Percentiles rank a stretch among this genome's conserved stretches.
Evolutionary conservation across 2,329 filamentous ascomycete genomes (phyloP).

Genomic region (Hymenoscyphus occultus): DNA sequence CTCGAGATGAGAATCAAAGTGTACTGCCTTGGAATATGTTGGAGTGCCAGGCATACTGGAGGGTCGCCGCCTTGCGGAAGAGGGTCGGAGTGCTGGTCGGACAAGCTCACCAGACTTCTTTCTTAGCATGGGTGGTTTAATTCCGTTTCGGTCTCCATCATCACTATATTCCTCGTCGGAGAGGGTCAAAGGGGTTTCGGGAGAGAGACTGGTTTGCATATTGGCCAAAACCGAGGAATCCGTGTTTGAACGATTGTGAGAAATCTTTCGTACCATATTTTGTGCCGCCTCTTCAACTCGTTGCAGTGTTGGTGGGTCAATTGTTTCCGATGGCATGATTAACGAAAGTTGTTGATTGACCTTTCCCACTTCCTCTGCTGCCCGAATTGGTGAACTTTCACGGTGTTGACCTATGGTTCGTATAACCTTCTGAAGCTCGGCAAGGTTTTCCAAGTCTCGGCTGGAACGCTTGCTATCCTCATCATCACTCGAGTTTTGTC

Average conservation of each 20-base stretch:
- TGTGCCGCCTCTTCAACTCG: conserved; percentile 23
- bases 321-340: conserved; percentile 37
- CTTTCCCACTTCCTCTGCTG: conserved; percentile 28
- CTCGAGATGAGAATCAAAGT: conserved; percentile 95
- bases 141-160: conserved; percentile 52
- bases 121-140: conserved; percentile 87
- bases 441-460: conserved; percentile 33
- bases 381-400: conserved; percentile 50
- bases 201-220: conserved; percentile 36
- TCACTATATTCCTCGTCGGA: conserved; percentile 58
- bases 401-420: conserved; percentile 70
- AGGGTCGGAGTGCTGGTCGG: conserved; percentile 79
- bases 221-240: conserved; percentile 49
- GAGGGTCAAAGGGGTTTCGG: conserved; percentile 48
- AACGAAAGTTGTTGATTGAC: conserved; percentile 32
- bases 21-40: conserved; percentile 94
- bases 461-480: conserved; percentile 51
- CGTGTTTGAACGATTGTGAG: conserved; percentile 34
- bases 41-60: conserved; percentile 98
- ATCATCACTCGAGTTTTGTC: conserved; percentile 78
- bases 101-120: conserved; percentile 99
- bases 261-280: conserved; percentile 27
- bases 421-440: conserved; percentile 77
- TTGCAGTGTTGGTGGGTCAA: conserved; percentile 26
- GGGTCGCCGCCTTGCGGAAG: conserved; percentile 71